Percentiles rank a stretch among this genome's conserved stretches.
These are phyloP conservation scores for Hypomyces rosellus DNA, from an alignment of 2,329 filamentous ascomycete species.

Conservation along the genomic window DNA sequence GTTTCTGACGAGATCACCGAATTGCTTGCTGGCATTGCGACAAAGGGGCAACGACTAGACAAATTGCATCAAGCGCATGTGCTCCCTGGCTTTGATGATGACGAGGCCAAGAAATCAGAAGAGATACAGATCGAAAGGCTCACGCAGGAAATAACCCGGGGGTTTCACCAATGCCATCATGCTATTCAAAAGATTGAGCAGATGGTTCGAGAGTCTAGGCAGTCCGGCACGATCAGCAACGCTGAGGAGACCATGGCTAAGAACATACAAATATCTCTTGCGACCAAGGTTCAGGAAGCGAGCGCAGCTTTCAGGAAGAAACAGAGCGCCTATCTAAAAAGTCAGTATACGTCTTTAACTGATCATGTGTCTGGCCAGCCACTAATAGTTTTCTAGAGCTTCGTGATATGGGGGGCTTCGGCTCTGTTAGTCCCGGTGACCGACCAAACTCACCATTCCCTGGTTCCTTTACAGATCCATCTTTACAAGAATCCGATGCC, in stretches of 20 bases:
- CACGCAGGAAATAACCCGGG: constrained; percentile 82
- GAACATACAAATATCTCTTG: constrained; percentile 91
- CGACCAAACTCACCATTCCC: constrained; percentile 45
- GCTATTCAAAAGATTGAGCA: constrained; percentile 82
- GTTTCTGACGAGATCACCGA: constrained; percentile 90
- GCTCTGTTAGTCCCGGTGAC: constrained; percentile 44
- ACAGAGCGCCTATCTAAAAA: constrained; percentile 92
- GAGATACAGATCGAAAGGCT: constrained; percentile 85
- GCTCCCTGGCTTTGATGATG: constrained; percentile 92
- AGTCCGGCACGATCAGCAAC: constrained; percentile 63
- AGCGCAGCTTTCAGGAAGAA: constrained; percentile 94
- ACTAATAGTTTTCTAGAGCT: constrained; percentile 48
- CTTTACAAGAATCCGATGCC: constrained; percentile 85
- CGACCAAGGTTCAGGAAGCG: constrained; percentile 80
- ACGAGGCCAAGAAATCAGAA: constrained; percentile 78
- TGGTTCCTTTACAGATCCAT: constrained; percentile 69
- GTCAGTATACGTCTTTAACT: constrained; percentile 40
- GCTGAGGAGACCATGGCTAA: constrained; percentile 93
- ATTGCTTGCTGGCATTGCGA: constrained; percentile 69
- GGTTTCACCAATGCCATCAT: constrained; percentile 84
- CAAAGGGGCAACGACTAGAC: constrained; percentile 78
- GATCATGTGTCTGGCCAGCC: background rate
- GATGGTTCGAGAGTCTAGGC: constrained; percentile 76
- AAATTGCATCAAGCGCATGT: constrained; percentile 96
- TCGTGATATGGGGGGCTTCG: constrained; percentile 59